phyloP scores from a whole-genome alignment of 441 rosid species.

The Syzygium malaccense region DNA sequence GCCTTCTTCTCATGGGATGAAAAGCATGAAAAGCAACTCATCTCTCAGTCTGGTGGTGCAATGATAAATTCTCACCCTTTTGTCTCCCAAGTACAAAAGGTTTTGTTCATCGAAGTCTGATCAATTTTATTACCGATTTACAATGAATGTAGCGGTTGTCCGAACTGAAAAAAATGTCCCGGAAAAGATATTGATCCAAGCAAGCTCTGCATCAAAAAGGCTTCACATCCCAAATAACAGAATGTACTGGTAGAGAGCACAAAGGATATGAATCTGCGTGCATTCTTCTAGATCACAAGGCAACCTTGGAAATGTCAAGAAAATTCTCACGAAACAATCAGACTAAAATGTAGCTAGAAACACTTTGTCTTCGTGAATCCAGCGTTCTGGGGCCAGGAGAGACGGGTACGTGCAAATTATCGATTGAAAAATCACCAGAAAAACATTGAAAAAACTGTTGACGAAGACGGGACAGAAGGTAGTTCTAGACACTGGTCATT shows the following conservation, averaged over 20 bases:
- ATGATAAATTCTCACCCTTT: background rate
- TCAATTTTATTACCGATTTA: background rate
- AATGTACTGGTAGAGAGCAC: background rate
- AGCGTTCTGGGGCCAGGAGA: background rate
- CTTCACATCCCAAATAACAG: background rate
- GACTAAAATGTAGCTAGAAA: background rate
- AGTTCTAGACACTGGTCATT: background rate
- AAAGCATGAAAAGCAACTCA: slow-evolving; percentile 79
- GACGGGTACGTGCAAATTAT: background rate
- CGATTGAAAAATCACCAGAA: background rate
- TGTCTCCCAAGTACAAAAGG: background rate
- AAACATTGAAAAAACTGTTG: background rate
- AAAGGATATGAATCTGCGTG: no score
- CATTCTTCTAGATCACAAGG: no score
- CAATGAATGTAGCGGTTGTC: background rate
- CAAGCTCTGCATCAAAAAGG: background rate
- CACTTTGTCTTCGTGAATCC: background rate
- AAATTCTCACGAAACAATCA: background rate
- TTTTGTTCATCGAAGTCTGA: background rate
- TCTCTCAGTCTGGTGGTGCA: slow-evolving; percentile 3
- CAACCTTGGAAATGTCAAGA: background rate
- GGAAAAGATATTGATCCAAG: background rate
- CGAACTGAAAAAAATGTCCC: background rate
- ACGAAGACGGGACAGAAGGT: background rate
- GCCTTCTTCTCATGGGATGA: slow-evolving; percentile 41